phyloP scores from a whole-genome alignment of 2,329 filamentous ascomycete genomes.

The Hymenoscyphus repandus region DNA sequence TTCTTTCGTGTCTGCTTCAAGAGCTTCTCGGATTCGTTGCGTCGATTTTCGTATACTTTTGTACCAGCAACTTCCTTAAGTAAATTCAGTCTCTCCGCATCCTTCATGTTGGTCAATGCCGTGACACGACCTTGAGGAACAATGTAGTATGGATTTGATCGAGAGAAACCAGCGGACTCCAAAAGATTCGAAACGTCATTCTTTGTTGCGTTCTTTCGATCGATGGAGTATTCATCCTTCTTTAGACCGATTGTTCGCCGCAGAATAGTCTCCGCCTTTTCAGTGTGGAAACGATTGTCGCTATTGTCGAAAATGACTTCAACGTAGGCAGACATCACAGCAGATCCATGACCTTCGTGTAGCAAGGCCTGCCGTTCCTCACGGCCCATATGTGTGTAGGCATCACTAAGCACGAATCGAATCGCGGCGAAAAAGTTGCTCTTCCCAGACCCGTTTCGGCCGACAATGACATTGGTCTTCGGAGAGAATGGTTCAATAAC shows the following conservation, averaged over 20 bases:
- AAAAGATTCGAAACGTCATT: constrained; percentile 91
- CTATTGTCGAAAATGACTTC: constrained; percentile 98
- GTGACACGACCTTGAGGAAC: constrained; percentile 97
- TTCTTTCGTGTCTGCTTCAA: constrained; percentile 97
- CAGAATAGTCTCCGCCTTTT: constrained; percentile 83
- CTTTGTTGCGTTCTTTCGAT: constrained; percentile 94
- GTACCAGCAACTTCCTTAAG: constrained; percentile 98
- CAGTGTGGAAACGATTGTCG: constrained; percentile 91
- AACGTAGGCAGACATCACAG: constrained; percentile 98
- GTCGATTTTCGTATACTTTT: constrained; percentile 89
- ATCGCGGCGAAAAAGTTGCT: constrained; percentile 99
- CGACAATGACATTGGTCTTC: constrained; percentile 97
- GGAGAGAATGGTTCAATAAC: constrained; percentile 97
- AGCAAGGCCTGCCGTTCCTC: constrained; percentile 93
- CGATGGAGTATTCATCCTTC: constrained; percentile 97
- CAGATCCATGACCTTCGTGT: constrained; percentile 96
- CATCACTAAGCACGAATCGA: constrained; percentile 96
- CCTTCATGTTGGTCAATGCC: constrained; percentile 97
- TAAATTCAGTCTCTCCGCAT: constrained; percentile 80
- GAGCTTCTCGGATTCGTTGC: constrained; percentile 89
- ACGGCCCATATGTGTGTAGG: constrained; percentile 90
- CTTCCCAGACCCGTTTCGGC: constrained; percentile 98
- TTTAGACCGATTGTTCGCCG: constrained; percentile 94
- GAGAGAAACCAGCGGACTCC: constrained; percentile 92
- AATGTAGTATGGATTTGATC: constrained; percentile 98